Base-by-base conservation (phyloP, 2,329 filamentous ascomycete genomes). In the Sordariomycetes sp. region DNA sequence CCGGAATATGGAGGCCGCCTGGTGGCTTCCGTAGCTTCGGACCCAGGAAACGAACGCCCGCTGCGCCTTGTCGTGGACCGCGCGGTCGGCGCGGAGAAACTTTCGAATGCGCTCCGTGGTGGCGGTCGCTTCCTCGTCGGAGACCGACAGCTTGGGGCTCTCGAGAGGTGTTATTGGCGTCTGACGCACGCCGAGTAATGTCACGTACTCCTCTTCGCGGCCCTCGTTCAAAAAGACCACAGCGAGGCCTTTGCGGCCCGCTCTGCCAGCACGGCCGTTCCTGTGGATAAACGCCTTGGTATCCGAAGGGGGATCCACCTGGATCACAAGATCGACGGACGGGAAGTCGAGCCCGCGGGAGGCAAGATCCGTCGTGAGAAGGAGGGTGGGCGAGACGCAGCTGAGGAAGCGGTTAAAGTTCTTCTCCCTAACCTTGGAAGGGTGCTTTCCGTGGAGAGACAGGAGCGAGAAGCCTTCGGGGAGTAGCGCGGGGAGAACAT, bases 41-140 rank as follows among this genome's bases (percentile, higher is more conserved):
- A 96, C 85, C 89, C 91, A 97, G 67, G 88, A 93, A 24, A 97
- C 93, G 65, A 99, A 97, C 0, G 87, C 94, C 61, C 87, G 85
- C 68, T 96, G 90, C 0, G 88, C 91, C 66, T 96, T 94, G 69
- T 97, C 91, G 69, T 94, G 87, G 12, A 94, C 69, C 3, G 75
- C 78, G 51, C 79, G 73, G 61, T 83, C 81, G 10, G 72, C 64
- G 46, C 68, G 66, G 14, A 86, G 79, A 3, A 82, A 67, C 12
- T 76, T 73, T 28, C 89, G 81, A 59, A 96, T 87, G 53, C 73
- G 78, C 11, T 80, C 70, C 0, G 83, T 84, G 0, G 79, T 76
- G 1, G 72, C 68, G 1, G 74, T 70, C 0, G 85, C 88, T n/a
- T 89, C 85, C 0, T 77, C 75, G 1, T 83, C 79, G 0, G 80